A percentile compares a stretch with the other conserved stretches of the same genome.
Evolutionary conservation across 2,329 filamentous ascomycete genomes (phyloP).

Genomic region (Ilyonectria destructans): DNA sequence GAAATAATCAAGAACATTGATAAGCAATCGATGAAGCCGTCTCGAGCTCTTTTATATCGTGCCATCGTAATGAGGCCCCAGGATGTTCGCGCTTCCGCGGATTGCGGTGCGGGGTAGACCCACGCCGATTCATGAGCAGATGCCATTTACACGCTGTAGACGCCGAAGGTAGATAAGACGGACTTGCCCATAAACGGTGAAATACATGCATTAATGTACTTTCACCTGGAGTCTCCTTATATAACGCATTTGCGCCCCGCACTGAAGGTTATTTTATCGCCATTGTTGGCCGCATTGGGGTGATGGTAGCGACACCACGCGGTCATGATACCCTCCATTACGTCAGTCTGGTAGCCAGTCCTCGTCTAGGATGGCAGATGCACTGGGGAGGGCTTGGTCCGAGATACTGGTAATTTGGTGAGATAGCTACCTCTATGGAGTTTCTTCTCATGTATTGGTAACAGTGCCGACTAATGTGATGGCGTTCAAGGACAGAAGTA

Average conservation of each 20-base stretch:
- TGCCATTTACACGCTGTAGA: background rate
- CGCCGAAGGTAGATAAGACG: background rate
- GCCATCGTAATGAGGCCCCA: background rate
- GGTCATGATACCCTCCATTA: too few relatives aligned
- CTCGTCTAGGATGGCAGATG: too few relatives aligned
- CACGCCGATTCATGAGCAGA: background rate
- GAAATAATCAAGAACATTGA: background rate
- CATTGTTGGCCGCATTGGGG: background rate
- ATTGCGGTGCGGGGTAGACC: conserved; percentile 1
- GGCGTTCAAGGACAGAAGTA: too few relatives aligned
- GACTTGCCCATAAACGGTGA: background rate
- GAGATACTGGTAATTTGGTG: too few relatives aligned
- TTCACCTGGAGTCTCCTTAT: background rate
- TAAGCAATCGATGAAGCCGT: background rate
- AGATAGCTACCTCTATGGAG: too few relatives aligned
- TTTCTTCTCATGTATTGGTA: too few relatives aligned
- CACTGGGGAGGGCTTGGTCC: too few relatives aligned
- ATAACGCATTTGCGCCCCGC: background rate
- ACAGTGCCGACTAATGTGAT: too few relatives aligned
- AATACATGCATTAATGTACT: background rate
- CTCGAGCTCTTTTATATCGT: background rate
- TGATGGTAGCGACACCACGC: too few relatives aligned
- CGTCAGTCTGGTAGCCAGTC: too few relatives aligned
- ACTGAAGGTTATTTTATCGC: background rate
- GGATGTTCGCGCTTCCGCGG: background rate